Evolutionary conservation across 352 stramenopile species (phyloP), one percentile per base, ranked within the genome.

Genomic region (Aphanomyces euteiches): DNA sequence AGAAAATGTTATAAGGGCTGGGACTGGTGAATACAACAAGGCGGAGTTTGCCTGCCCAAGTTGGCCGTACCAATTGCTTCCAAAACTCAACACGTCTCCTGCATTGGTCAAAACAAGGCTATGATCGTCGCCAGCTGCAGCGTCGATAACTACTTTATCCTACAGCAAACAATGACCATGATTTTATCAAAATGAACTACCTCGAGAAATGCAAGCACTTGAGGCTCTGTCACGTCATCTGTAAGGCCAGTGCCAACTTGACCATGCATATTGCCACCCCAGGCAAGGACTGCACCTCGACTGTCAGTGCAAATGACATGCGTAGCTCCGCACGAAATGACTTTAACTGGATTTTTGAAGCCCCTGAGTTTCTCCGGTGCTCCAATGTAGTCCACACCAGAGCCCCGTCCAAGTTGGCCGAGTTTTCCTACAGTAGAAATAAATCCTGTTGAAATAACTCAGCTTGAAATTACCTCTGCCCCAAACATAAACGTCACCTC

Each of bases 61-160:
- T 57, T 95, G 85, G 0, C 85, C 87, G 7, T 86, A 70, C 75
- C 85, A 89, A 50, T 90, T 85, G 69, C 85, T 86, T 0, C 87
- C 87, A 47, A 80, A 93, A 5, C 74, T 76, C 19, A 81, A 77
- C 0, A 93, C 38, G 2, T 70, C n/a, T 4, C 87, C 85, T n/a
- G 69, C 72, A 34, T 60, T 66, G 0, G 78, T 79, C 7, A 95
- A 72, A 7, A 84, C 74, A n/a, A 93, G 47, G 1, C 83, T 88
- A 68, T 95, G 87, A 17, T 81, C 74, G 28, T 88, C 79, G 0
- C 87, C 87, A 67, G 80, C 89, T 0, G 77, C 82, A 3, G 92
- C 63, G 57, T 92, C 83, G 34, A 85, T 43, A 1, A 69, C 50
- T 34, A 61, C 4, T 17, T 34, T 45, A 37, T 28, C 61, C 37